Conservation (phyloP, 257 asterid species). For the Primulina huaijiensis region DNA sequence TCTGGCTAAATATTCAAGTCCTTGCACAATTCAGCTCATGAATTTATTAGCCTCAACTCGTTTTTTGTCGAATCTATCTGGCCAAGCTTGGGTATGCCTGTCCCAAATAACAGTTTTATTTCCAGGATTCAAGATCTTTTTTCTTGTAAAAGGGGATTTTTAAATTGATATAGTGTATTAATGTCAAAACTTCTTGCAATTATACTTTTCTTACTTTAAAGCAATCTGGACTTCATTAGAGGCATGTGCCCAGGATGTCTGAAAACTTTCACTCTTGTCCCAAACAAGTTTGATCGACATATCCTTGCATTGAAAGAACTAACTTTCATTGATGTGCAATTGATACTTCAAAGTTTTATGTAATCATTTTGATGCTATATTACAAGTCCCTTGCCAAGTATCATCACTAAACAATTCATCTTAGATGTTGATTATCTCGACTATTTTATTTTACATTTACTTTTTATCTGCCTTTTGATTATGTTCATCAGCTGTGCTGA, state of each 20-base stretch:
- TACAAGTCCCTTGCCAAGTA: neutral
- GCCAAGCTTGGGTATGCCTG: neutral
- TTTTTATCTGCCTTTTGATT: neutral
- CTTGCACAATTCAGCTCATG: neutral
- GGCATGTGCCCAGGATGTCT: neutral
- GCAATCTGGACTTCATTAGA: conserved; percentile 5
- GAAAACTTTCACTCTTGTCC: neutral
- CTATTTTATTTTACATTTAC: neutral
- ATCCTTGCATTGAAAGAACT: conserved; percentile 14
- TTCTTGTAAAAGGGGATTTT: neutral
- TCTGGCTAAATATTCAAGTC: neutral
- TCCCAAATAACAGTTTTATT: neutral
- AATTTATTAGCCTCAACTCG: neutral
- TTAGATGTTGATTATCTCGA: neutral
- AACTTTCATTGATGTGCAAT: conserved; percentile 10
- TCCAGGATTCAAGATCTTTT: neutral
- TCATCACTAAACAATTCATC: too few species aligned
- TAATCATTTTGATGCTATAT: neutral
- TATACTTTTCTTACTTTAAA: conserved; percentile 4
- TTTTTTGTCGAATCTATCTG: neutral
- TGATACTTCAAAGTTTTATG: too few species aligned
- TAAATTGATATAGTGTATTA: neutral
- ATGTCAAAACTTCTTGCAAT: neutral
- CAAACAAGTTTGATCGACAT: conserved; percentile 11
- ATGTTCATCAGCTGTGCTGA: neutral